Base-by-base conservation (phyloP, 495 filamentous ascomycete species). In the Pseudomonodictys pantanalensis region DNA sequence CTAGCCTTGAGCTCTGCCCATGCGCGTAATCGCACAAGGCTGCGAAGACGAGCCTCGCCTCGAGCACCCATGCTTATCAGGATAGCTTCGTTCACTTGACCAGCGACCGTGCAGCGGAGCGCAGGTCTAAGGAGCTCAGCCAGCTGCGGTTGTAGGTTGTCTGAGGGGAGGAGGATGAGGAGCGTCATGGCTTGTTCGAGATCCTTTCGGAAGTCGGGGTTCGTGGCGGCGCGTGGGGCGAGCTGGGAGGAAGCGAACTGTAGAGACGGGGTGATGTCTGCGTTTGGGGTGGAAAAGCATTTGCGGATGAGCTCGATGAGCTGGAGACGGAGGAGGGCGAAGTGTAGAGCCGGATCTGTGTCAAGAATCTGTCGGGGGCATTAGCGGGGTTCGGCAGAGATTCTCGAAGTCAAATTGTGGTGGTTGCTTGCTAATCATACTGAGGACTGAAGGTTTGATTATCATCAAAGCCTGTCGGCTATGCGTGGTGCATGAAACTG, bases 401-500 rank as follows among this genome's bases (percentile, higher is more conserved):
- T 20, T 3, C 28, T 6, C 17, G 24, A 28, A 23, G 39, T 42
- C 22, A 35, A 48, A 22, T 32, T 52, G 30, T 10, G 28, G 26
- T 49, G 28, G 52, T 26, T 53, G 43, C 32, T 42, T 49, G 47
- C 70, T 74, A 83, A 79, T 97, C 92, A 96, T 95, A 89, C 83
- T 90, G 83, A 90, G 83, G 86, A 91, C 84, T 92, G 87, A 91
- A 88, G 89, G 84, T 86, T 86, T 90, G 81, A 86, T 87, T 90
- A 81, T 96, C 91, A 90, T 91, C 95, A 90, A 81, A 72, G 83
- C 83, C 84, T 82, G 74, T 78, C 83, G 84, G 84, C 79, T 97
- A 90, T 88, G 92, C 91, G 92, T 97, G 92, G 92, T 99, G 95
- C 92, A 97, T 97, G 93, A 95, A 91, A 91, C 83, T 77, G 72